Conservation (phyloP, 306 rosid genomes). For the Quercus robur region DNA sequence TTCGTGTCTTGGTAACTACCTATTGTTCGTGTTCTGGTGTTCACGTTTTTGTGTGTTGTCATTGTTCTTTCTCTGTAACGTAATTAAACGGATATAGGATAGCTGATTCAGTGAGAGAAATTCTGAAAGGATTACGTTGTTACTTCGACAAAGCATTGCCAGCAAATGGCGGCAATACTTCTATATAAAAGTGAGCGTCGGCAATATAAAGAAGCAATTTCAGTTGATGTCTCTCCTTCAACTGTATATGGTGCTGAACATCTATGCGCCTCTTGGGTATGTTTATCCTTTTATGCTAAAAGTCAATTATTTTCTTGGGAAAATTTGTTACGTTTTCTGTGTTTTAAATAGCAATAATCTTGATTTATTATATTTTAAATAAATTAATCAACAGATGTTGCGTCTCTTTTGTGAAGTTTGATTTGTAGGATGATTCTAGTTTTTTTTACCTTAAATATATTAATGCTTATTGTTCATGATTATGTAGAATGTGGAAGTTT, state of each 20-base stretch:
- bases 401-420: too few species aligned
- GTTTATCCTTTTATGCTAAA: conserved; percentile 10
- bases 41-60: neutral
- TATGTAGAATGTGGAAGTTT: too few species aligned
- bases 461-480: too few species aligned
- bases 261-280: conserved; percentile 84
- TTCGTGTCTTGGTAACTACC: too few species aligned
- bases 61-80: neutral
- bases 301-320: neutral
- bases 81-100: too few species aligned
- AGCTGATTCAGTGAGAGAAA: too few species aligned
- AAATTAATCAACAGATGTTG: too few species aligned
- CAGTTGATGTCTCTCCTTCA: conserved; percentile 51
- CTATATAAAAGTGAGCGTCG: conserved; percentile 75
- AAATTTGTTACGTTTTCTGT: neutral
- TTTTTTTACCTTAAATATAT: too few species aligned
- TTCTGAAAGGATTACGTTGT: too few species aligned
- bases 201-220: conserved; percentile 63
- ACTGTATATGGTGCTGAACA: conserved; percentile 88
- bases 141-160: conserved; percentile 46
- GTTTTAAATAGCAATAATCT: neutral
- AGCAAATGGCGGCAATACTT: conserved; percentile 33
- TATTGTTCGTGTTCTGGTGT: too few species aligned
- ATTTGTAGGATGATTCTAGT: too few species aligned
- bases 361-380: neutral